phyloP scores from a whole-genome alignment of 2,329 filamentous ascomycete species.

The Talaromyces amestolkiae region DNA sequence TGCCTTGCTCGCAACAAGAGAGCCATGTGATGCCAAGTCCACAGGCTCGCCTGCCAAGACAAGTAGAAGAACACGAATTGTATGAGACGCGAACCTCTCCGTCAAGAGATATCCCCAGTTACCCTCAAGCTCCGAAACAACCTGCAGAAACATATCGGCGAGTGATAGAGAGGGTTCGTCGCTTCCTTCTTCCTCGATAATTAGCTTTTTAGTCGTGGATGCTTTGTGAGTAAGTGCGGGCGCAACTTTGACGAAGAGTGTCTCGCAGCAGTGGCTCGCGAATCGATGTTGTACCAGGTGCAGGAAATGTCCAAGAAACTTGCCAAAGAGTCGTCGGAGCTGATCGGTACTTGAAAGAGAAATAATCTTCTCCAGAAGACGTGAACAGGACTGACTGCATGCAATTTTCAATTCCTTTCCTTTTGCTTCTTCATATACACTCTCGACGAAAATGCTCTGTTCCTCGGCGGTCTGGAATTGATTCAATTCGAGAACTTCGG shows the following conservation, averaged over 20 bases:
- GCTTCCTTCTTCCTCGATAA: conserved; percentile 45
- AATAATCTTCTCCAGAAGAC: conserved; percentile 88
- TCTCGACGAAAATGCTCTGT: conserved; percentile 68
- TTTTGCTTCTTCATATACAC: conserved; percentile 79
- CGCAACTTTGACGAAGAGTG: conserved; percentile 80
- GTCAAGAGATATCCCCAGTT: conserved; percentile 81
- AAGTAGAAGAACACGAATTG: conserved; percentile 78
- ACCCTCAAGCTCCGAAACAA: conserved; percentile 82
- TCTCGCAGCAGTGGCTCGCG: conserved; percentile 95
- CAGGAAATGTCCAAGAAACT: conserved; percentile 82
- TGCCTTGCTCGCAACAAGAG: conserved; percentile 83
- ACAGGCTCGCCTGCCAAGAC: conserved; percentile 81
- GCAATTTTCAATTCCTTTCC: conserved; percentile 96
- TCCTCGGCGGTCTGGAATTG: conserved; percentile 78
- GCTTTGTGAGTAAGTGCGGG: conserved; percentile 74
- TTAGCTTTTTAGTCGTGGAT: conserved; percentile 34
- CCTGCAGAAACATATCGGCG: conserved; percentile 80
- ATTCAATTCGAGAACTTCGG: conserved; percentile 85
- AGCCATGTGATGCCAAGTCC: conserved; percentile 65
- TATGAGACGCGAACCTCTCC: conserved; percentile 86
- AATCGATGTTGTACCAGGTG: conserved; percentile 93
- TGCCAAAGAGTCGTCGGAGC: conserved; percentile 81
- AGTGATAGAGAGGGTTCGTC: conserved; percentile 60
- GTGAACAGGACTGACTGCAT: conserved; percentile 91
- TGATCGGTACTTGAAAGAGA: conserved; percentile 73